Conservation (phyloP, 2,329 filamentous ascomycete species). For the Aspergillus hiratsukae region DNA sequence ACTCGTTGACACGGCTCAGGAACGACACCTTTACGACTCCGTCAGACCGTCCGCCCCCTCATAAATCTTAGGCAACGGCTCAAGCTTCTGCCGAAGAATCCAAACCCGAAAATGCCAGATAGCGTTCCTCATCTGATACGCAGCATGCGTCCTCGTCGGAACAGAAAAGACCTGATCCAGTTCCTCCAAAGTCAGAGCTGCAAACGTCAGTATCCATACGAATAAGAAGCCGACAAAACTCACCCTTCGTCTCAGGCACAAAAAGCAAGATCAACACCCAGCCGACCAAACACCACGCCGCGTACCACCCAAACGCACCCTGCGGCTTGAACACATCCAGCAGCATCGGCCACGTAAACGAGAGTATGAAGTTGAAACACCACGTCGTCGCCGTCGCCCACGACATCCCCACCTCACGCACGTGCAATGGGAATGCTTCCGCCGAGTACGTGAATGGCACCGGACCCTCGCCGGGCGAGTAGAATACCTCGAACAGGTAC, state of each 20-base stretch:
- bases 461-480: constrained; percentile 57
- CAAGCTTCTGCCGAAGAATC: constrained; percentile 34
- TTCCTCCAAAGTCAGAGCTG: constrained; percentile 41
- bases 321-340: constrained; percentile 45
- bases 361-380: constrained; percentile 54
- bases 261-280: constrained; percentile 44
- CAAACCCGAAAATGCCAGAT: constrained; percentile 39
- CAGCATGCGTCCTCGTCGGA: constrained; percentile 35
- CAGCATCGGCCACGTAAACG: constrained; percentile 52
- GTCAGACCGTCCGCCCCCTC: constrained; percentile 22
- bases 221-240: constrained; percentile 1
- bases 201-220: neutral
- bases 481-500: constrained; percentile 43
- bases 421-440: constrained; percentile 62
- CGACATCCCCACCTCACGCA: constrained; percentile 59
- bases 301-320: constrained; percentile 52
- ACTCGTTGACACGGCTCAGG: neutral
- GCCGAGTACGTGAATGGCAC: constrained; percentile 65
- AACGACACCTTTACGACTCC: neutral
- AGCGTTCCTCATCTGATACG: constrained; percentile 36
- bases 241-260: constrained; percentile 39
- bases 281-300: constrained; percentile 39
- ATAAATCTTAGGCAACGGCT: constrained; percentile 33
- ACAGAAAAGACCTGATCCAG: constrained; percentile 53
- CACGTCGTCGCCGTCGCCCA: constrained; percentile 59